Conservation (phyloP, 768 basidiomycete species). For the Termitomyces titanicus region DNA sequence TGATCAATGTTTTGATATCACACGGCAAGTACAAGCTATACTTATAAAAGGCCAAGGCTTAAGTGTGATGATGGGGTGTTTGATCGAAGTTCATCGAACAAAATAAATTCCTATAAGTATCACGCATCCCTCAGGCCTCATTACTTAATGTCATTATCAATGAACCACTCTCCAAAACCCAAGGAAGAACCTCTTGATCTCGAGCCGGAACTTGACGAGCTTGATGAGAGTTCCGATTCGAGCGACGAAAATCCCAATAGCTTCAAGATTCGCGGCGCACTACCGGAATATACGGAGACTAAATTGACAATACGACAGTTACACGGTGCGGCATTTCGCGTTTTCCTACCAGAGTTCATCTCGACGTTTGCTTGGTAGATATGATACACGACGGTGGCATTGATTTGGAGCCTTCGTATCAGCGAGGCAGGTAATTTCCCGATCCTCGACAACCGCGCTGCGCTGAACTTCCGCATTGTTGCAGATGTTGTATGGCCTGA, state of each 20-base stretch:
- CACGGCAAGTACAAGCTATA: no score
- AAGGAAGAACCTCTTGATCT: constrained; percentile 16
- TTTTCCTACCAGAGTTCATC: not conserved
- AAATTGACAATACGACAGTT: constrained; percentile 42
- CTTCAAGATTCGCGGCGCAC: constrained; percentile 40
- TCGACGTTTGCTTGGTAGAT: constrained; percentile 27
- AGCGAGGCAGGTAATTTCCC: constrained; percentile 48
- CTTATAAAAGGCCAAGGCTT: no score
- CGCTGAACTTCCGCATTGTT: not conserved
- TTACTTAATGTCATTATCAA: not conserved
- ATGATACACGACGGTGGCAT: constrained; percentile 68
- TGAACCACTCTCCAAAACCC: constrained; percentile 8
- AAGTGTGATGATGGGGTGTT: no score
- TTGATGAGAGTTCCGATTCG: constrained; percentile 40
- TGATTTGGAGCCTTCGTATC: constrained; percentile 69
- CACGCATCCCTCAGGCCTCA: no score
- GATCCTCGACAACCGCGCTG: not conserved
- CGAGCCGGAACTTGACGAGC: constrained; percentile 44
- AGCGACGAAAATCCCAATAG: constrained; percentile 36
- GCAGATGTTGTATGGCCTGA: constrained; percentile 80
- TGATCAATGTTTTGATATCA: not conserved
- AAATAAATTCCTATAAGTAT: not conserved
- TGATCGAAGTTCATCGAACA: not conserved
- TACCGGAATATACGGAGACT: constrained; percentile 36
- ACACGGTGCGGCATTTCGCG: constrained; percentile 36